Base-by-base conservation (phyloP, 2,329 filamentous ascomycete species). In the Fusarium piperis region DNA sequence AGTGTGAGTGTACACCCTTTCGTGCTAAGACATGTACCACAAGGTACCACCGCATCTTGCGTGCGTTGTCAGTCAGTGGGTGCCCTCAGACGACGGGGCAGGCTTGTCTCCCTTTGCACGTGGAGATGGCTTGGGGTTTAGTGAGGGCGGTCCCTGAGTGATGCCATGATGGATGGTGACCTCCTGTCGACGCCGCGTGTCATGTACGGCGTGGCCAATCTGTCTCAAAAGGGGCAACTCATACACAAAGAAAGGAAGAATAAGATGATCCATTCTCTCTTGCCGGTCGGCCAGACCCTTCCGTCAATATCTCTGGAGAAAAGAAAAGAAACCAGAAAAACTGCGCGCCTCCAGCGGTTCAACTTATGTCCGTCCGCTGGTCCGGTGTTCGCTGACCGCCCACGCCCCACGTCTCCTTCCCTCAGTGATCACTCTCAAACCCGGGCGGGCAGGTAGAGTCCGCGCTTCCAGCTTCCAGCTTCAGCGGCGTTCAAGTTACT, bases 381-480 rank as follows among this genome's bases (percentile, higher is more conserved):
- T 60, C 74, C 75, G 75, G 70, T 65, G 61, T 74, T 71, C 68
- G 59, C 66, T 74, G 65, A 67, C 65, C 68, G 66, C 61, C 52
- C 63, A 58, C 64, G 41, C 41, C 64, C 62, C 60, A 71, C 67
- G 57, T 46, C 41, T 46, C 53, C 35, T 59, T 64, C 48, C 55
- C 41, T 46, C 39, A 26, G 8, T 32, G 30, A 32, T 35, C 13
- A 35, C 11, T 35, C 20, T 23, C 20, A 10, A 26, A 46, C 41
- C 41, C 41, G 23, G 41, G 41, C 41, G 41, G 41, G 41, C 41
- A 46, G 15, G 41, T 28, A n/a, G n/a, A 28, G 41, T 60, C 32
- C 71, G 64, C 56, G 59, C 67, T 68, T 68, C 59, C 44, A 64
- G 52, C 44, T 59, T 28, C 57, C 32, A 57, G 51, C 41, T 69